phyloP scores from a whole-genome alignment of 129 eudicot species.

The Lactuca saligna region DNA sequence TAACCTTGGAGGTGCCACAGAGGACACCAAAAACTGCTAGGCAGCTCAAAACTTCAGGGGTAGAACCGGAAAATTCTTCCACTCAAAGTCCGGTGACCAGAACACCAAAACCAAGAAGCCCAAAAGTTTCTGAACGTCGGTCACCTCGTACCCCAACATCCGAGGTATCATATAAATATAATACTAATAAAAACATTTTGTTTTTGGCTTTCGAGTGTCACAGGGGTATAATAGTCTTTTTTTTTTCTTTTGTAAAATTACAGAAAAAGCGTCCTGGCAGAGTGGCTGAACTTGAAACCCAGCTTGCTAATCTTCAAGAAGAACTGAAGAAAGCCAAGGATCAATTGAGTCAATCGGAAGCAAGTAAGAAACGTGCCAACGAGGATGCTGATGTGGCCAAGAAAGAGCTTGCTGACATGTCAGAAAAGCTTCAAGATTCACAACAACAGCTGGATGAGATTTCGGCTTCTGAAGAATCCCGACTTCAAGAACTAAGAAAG shows the following conservation, averaged over 20 bases:
- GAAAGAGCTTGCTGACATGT: slow-evolving; percentile 61
- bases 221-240: neutral
- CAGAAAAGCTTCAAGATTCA: slow-evolving; percentile 65
- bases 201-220: neutral
- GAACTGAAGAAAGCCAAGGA: slow-evolving; percentile 80
- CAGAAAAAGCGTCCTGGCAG: slow-evolving; percentile 69
- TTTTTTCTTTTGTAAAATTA: neutral
- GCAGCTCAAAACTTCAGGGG: slow-evolving; percentile 57
- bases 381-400: slow-evolving; percentile 83
- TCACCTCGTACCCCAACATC: slow-evolving; percentile 63
- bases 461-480: slow-evolving; percentile 75
- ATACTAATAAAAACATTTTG: neutral
- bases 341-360: slow-evolving; percentile 60
- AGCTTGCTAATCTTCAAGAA: slow-evolving; percentile 73
- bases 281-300: slow-evolving; percentile 68
- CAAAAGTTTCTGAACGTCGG: slow-evolving; percentile 51
- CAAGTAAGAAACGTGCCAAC: slow-evolving; percentile 52
- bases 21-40: slow-evolving; percentile 58
- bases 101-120: slow-evolving; percentile 57
- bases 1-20: slow-evolving; percentile 59
- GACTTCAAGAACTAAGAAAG: slow-evolving; percentile 77
- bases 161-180: slow-evolving; percentile 49
- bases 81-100: slow-evolving; percentile 49
- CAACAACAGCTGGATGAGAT: slow-evolving; percentile 67
- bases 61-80: slow-evolving; percentile 41